Evolutionary conservation across 2,329 filamentous ascomycete genomes (phyloP).

Genomic region (Cyphellophora europaea): DNA sequence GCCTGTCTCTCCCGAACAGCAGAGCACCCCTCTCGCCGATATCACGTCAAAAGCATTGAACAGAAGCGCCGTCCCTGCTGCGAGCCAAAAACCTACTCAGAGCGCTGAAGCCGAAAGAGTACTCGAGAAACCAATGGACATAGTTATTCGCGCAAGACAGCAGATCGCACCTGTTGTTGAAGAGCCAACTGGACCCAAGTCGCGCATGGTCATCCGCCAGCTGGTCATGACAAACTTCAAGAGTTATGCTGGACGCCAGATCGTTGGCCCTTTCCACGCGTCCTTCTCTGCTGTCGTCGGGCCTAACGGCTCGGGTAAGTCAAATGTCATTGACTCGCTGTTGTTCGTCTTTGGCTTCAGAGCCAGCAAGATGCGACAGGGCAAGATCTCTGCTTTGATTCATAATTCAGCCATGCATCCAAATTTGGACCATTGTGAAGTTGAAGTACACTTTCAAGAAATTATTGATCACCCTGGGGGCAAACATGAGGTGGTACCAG

Average conservation of each 20-base stretch:
- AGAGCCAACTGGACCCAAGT: constrained; percentile 67
- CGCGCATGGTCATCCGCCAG: constrained; percentile 86
- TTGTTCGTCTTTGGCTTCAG: constrained; percentile 99
- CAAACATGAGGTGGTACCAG: constrained; percentile 64
- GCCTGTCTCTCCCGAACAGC: constrained; percentile 49
- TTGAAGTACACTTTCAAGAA: constrained; percentile 93
- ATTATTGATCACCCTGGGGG: constrained; percentile 79
- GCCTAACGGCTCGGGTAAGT: constrained; percentile 96
- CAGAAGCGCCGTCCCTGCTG: constrained; percentile 40
- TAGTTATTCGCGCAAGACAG: constrained; percentile 76
- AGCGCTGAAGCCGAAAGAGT: constrained; percentile 67
- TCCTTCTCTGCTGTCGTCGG: constrained; percentile 98
- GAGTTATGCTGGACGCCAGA: constrained; percentile 90
- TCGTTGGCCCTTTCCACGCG: constrained; percentile 91
- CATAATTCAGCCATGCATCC: constrained; percentile 89
- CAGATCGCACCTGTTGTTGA: constrained; percentile 47
- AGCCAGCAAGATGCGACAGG: constrained; percentile 98
- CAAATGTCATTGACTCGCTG: constrained; percentile 95
- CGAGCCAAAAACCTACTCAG: constrained; percentile 45
- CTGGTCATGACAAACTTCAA: constrained; percentile 95
- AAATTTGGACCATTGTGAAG: constrained; percentile 82
- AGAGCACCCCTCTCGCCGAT: constrained; percentile 59
- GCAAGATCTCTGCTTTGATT: constrained; percentile 94
- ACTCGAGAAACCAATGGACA: constrained; percentile 86
- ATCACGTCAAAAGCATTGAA: constrained; percentile 62